Percentiles rank a stretch among this genome's conserved stretches.
phyloP scores from a whole-genome alignment of 148 eudicot genomes.

The Silene conica region DNA sequence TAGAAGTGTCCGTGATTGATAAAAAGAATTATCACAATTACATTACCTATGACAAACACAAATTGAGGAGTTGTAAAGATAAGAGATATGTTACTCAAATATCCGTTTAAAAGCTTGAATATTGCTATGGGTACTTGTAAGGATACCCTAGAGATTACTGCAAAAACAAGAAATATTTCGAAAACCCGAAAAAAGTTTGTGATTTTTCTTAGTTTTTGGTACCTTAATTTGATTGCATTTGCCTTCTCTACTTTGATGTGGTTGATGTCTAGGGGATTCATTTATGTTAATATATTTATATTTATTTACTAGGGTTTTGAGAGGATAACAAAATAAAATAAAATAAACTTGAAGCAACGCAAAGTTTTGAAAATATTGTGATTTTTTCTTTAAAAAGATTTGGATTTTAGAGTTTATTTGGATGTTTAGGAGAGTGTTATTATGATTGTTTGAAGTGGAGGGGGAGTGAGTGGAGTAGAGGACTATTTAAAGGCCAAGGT shows the following conservation, averaged over 20 bases:
- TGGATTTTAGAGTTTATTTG: slow-evolving; percentile 14
- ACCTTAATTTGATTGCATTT: slow-evolving; percentile 40
- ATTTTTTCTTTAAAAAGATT: background rate
- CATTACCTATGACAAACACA: slow-evolving; percentile 73
- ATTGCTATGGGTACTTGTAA: slow-evolving; percentile 39
- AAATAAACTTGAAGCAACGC: no score
- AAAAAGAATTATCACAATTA: slow-evolving; percentile 54
- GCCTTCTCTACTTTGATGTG: slow-evolving; percentile 49
- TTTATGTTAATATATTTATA: slow-evolving; percentile 13
- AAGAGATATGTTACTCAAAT: slow-evolving; percentile 27
- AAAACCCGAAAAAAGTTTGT: slow-evolving; percentile 53
- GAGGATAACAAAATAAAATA: background rate
- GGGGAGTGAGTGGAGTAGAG: slow-evolving; percentile 15
- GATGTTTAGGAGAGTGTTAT: slow-evolving; percentile 16
- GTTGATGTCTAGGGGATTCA: slow-evolving; percentile 45
- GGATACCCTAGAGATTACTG: slow-evolving; percentile 47
- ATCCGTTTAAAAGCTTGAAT: slow-evolving; percentile 43
- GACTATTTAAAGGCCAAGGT: slow-evolving; percentile 23
- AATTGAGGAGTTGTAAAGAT: slow-evolving; percentile 49
- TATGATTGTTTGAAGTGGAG: slow-evolving; percentile 7
- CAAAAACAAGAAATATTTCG: slow-evolving; percentile 49
- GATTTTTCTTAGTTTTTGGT: slow-evolving; percentile 40
- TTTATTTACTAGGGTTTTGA: background rate
- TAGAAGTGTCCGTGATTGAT: slow-evolving; percentile 36
- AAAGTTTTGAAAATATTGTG: background rate